A percentile compares a stretch with the other conserved stretches of the same genome.
Evolutionary conservation across 2,329 filamentous ascomycete species (phyloP).

Genomic region (Balansia obtecta): DNA sequence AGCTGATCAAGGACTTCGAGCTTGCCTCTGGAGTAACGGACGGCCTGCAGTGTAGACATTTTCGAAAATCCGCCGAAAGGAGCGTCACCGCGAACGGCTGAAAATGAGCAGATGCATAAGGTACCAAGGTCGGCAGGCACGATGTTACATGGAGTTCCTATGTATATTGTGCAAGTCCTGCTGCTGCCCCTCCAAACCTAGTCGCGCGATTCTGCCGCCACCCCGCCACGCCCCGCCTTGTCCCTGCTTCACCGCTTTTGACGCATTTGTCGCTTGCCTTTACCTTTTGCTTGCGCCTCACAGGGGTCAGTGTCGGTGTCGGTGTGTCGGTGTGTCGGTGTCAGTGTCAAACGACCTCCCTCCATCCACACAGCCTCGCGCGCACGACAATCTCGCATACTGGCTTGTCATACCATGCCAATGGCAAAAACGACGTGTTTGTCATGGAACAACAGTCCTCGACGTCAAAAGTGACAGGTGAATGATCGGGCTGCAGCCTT

Average conservation of each 20-base stretch:
- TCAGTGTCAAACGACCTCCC: neutral
- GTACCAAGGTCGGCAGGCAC: neutral
- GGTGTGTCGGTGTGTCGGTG: neutral
- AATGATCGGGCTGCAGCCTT: slow-evolving; percentile 4
- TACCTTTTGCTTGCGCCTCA: neutral
- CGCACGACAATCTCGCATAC: slow-evolving; percentile 1
- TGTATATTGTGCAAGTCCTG: neutral
- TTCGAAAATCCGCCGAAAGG: neutral
- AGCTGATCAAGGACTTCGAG: slow-evolving; percentile 74
- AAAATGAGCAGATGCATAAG: neutral
- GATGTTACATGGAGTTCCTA: no score
- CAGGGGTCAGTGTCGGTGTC: neutral
- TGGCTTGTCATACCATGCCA: slow-evolving; percentile 14
- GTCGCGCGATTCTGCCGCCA: slow-evolving; percentile 17
- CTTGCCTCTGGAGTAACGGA: slow-evolving; percentile 60
- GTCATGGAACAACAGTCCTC: slow-evolving; percentile 55
- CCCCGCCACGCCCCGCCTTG: slow-evolving; percentile 12
- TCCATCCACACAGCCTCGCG: neutral
- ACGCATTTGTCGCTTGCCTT: slow-evolving; percentile 7
- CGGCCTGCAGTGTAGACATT: slow-evolving; percentile 58
- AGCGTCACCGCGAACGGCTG: neutral
- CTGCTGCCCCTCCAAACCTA: slow-evolving; percentile 16
- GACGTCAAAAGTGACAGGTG: slow-evolving; percentile 69
- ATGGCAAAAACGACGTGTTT: slow-evolving; percentile 15
- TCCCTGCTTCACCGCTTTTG: no score